These are phyloP conservation scores for Hansenula anomala DNA, from an alignment of 1,139 yeast species.

Conservation along the genomic window DNA sequence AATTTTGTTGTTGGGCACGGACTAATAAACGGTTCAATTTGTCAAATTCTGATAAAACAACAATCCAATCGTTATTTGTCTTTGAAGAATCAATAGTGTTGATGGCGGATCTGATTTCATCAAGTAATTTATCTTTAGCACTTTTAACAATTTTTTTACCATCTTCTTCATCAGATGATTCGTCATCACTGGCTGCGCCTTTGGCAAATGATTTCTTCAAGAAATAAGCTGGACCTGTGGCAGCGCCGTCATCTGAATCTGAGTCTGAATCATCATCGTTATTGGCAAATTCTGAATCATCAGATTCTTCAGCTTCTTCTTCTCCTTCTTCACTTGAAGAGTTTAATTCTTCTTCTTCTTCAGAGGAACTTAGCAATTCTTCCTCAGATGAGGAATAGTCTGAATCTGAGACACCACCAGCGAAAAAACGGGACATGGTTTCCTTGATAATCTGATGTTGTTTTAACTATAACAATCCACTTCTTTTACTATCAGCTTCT, in stretches of 20 bases:
- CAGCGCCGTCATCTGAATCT: conserved; percentile 43
- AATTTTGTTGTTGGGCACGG: conserved; percentile 70
- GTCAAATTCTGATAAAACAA: conserved; percentile 74
- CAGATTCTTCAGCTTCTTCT: conserved; percentile 29
- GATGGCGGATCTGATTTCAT: conserved; percentile 71
- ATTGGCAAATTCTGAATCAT: conserved; percentile 26
- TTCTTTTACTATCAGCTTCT: conserved; percentile 2
- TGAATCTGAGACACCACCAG: conserved; percentile 27
- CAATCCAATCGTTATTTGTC: conserved; percentile 76
- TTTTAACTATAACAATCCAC: too few relatives aligned
- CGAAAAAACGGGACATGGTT: conserved; percentile 62
- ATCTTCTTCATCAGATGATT: conserved; percentile 58
- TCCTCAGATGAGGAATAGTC: conserved; percentile 72
- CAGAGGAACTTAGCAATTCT: conserved; percentile 66
- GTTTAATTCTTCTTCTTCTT: conserved; percentile 59
- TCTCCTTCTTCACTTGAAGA: conserved; percentile 45
- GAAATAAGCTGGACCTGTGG: conserved; percentile 34
- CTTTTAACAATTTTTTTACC: conserved; percentile 84
- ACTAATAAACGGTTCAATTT: conserved; percentile 62
- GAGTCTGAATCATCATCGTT: conserved; percentile 32
- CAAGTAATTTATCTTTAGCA: conserved; percentile 88
- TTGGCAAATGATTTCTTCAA: conserved; percentile 34
- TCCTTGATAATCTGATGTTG: conserved; percentile 7
- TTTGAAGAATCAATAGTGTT: conserved; percentile 68
- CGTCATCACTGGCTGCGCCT: conserved; percentile 28